A percentile compares a stretch with the other conserved stretches of the same genome.
Evolutionary conservation across 140 eudicot genomes (phyloP).

Genomic region (Erigeron philadelphicus): DNA sequence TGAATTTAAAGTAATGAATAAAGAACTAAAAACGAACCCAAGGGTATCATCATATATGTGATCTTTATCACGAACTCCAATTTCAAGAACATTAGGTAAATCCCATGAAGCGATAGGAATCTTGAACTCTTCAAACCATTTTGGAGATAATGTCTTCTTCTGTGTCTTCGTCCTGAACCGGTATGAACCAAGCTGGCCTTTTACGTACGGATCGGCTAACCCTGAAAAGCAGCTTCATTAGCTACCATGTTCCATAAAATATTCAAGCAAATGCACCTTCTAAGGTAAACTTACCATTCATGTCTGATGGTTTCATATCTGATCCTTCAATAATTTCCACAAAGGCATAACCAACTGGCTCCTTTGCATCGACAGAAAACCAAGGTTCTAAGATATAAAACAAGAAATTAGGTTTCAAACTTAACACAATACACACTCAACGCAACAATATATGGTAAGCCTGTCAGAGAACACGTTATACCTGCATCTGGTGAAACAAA

Average conservation of each 20-base stretch:
- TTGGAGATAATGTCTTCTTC: slow-evolving; percentile 75
- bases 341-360: slow-evolving; percentile 56
- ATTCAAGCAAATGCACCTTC: neutral
- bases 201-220: slow-evolving; percentile 88
- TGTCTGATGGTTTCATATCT: slow-evolving; percentile 78
- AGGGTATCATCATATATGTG: slow-evolving; percentile 57
- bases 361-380: slow-evolving; percentile 84
- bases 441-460: neutral
- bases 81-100: slow-evolving; percentile 46
- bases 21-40: slow-evolving; percentile 44
- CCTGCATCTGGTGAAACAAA: slow-evolving; percentile 70
- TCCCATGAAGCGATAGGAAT: slow-evolving; percentile 79
- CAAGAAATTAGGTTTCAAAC: slow-evolving; percentile 11
- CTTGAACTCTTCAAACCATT: slow-evolving; percentile 83
- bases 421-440: neutral
- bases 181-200: slow-evolving; percentile 64
- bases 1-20: neutral
- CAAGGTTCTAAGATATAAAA: slow-evolving; percentile 41
- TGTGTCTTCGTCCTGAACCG: slow-evolving; percentile 63
- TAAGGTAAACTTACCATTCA: slow-evolving; percentile 56
- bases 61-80: slow-evolving; percentile 78
- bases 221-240: slow-evolving; percentile 45
- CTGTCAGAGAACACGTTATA: slow-evolving; percentile 4
- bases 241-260: slow-evolving; percentile 4
- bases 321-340: slow-evolving; percentile 81